Evolutionary conservation across 2,329 filamentous ascomycete species (phyloP).

Genomic region (Pestalotiopsis sp.): DNA sequence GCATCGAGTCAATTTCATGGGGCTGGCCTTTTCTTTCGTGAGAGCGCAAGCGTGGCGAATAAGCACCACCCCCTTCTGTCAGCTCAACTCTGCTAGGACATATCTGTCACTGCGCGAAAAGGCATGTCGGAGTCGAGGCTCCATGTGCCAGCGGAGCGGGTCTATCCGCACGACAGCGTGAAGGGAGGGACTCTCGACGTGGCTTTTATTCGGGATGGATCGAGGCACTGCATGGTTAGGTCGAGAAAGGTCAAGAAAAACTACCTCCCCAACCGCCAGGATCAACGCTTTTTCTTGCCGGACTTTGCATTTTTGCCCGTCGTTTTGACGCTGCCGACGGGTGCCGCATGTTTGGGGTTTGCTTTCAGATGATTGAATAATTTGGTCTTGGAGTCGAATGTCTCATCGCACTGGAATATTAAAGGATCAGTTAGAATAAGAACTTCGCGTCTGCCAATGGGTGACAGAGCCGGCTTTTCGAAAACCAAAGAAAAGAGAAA

Average conservation of each 20-base stretch:
- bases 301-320: constrained; percentile 30
- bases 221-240: no score
- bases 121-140: no score
- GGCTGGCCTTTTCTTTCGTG: neutral
- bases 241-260: neutral
- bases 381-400: constrained; percentile 65
- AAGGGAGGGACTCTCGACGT: no score
- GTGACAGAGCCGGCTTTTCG: neutral
- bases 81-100: no score
- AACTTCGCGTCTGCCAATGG: constrained; percentile 33
- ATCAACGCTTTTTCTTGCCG: constrained; percentile 39
- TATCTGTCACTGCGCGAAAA: no score
- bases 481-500: neutral
- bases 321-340: constrained; percentile 27
- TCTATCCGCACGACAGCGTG: neutral
- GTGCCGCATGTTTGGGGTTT: constrained; percentile 61
- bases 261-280: neutral
- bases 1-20: neutral
- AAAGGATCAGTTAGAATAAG: constrained; percentile 37
- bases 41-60: neutral
- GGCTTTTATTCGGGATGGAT: no score
- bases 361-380: constrained; percentile 75
- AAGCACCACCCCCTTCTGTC: no score
- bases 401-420: constrained; percentile 38
- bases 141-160: no score